Conservation (phyloP, 345 rosid species). For the Rhizophora mangle region DNA sequence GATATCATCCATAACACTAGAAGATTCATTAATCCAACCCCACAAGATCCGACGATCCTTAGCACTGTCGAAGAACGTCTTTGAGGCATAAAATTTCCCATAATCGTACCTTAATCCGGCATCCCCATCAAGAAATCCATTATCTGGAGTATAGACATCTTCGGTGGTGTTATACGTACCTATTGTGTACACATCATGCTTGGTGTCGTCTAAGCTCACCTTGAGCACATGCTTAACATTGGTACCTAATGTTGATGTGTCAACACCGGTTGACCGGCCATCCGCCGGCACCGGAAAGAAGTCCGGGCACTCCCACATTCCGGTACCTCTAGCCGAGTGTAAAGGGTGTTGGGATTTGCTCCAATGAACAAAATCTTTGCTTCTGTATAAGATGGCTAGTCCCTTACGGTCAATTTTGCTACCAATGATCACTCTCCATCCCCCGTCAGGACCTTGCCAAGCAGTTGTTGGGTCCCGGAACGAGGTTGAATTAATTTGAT, state of each 20-base stretch:
- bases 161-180: constrained; percentile 34
- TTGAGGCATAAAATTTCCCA: constrained; percentile 73
- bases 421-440: constrained; percentile 54
- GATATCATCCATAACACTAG: constrained; percentile 30
- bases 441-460: constrained; percentile 57
- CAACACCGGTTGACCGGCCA: constrained; percentile 22
- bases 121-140: constrained; percentile 40
- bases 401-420: constrained; percentile 39
- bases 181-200: constrained; percentile 46
- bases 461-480: constrained; percentile 77
- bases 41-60: constrained; percentile 52
- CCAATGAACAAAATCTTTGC: constrained; percentile 62
- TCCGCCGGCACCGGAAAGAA: constrained; percentile 49
- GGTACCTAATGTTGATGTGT: constrained; percentile 15
- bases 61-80: constrained; percentile 55
- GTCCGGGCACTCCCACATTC: constrained; percentile 92
- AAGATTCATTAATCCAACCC: constrained; percentile 79
- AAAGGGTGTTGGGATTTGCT: constrained; percentile 36
- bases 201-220: constrained; percentile 46
- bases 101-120: constrained; percentile 58
- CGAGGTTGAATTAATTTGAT: constrained; percentile 29
- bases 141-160: constrained; percentile 49
- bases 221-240: constrained; percentile 51
- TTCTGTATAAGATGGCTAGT: constrained; percentile 45
- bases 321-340: constrained; percentile 47